A percentile compares a stretch with the other conserved stretches of the same genome.
Conservation (phyloP, 2,329 filamentous ascomycete genomes). For the Aureobasidium sp. region DNA sequence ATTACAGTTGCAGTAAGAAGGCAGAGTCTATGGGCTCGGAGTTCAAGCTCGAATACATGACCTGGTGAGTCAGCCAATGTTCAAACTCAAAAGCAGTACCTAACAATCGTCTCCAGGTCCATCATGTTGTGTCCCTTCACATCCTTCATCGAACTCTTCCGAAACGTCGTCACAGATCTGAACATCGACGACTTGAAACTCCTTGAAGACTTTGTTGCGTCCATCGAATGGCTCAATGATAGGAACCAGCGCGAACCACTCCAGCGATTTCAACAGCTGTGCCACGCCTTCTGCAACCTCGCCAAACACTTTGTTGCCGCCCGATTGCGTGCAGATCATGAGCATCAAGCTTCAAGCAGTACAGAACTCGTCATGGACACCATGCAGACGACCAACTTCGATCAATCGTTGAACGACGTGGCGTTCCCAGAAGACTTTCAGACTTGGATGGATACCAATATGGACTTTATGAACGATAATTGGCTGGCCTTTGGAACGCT, state of each 20-base stretch:
- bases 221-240: constrained; percentile 14
- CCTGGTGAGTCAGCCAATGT: not conserved
- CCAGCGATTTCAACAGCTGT: constrained; percentile 17
- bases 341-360: not conserved
- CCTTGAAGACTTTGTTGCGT: constrained; percentile 20
- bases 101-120: not conserved
- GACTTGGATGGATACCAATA: constrained; percentile 7
- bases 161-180: constrained; percentile 21
- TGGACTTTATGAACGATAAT: constrained; percentile 9
- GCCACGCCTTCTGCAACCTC: constrained; percentile 21
- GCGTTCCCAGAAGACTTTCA: not conserved
- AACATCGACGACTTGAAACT: constrained; percentile 18
- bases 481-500: constrained; percentile 12
- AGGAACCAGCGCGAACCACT: constrained; percentile 7
- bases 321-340: not conserved
- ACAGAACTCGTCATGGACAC: not conserved
- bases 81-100: no score
- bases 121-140: constrained; percentile 49
- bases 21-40: not conserved
- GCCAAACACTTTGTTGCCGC: constrained; percentile 18
- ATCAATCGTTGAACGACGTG: not conserved
- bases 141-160: constrained; percentile 52
- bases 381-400: not conserved
- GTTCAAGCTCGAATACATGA: not conserved
- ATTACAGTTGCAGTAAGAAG: not conserved